Evolutionary conservation across 495 filamentous ascomycete genomes (phyloP).

Genomic region (Daldinia decipiens): DNA sequence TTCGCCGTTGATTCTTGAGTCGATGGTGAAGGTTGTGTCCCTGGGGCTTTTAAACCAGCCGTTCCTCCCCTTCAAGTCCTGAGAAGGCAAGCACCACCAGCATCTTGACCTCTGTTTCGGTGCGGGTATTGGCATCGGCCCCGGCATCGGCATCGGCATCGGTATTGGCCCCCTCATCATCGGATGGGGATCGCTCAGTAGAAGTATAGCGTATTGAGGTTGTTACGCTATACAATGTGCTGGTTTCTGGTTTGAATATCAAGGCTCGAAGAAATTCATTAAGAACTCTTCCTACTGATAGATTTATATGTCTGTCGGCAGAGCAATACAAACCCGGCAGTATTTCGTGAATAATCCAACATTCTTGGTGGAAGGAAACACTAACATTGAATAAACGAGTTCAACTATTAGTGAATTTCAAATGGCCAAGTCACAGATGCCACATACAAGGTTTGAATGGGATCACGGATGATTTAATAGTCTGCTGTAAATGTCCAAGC

Average conservation of each 20-base stretch:
- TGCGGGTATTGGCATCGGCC: not conserved
- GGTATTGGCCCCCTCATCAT: too few relatives aligned
- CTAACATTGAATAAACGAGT: not conserved
- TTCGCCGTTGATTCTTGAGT: constrained; percentile 24
- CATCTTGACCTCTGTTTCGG: not conserved
- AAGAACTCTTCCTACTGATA: not conserved
- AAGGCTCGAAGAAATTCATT: not conserved
- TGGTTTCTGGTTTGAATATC: not conserved
- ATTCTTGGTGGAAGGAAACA: not conserved
- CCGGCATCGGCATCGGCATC: too few relatives aligned
- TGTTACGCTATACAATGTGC: not conserved
- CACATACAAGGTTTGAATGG: too few relatives aligned
- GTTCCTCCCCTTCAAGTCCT: constrained; percentile 10
- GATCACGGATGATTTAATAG: not conserved
- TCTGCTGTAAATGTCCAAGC: not conserved
- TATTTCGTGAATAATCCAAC: not conserved
- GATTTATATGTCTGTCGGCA: not conserved
- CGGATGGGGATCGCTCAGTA: not conserved
- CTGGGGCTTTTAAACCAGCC: constrained; percentile 35
- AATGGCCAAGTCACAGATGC: not conserved
- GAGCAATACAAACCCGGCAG: too few relatives aligned
- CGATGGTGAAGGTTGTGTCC: constrained; percentile 35
- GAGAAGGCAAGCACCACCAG: constrained; percentile 12
- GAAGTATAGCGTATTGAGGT: not conserved
- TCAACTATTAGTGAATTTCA: not conserved